These are phyloP conservation scores for Ogataea degrootiae DNA, from an alignment of 805 yeast genomes.

Conservation along the genomic window DNA sequence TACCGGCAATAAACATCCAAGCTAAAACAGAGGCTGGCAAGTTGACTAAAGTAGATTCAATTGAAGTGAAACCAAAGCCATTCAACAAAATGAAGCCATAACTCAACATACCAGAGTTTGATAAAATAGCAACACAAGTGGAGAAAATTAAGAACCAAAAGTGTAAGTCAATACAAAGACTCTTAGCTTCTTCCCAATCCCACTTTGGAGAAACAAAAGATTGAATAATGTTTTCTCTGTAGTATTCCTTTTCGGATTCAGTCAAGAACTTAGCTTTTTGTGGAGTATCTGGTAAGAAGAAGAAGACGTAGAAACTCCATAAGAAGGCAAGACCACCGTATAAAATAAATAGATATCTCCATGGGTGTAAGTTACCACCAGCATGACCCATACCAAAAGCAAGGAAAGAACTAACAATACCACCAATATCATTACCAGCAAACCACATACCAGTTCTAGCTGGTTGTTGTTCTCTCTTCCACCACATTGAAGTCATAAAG, in stretches of 20 bases:
- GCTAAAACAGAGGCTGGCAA: slow-evolving; percentile 37
- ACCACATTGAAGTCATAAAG: slow-evolving; percentile 54
- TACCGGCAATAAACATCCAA: slow-evolving; percentile 24
- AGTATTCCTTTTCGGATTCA: slow-evolving; percentile 36
- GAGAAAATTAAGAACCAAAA: slow-evolving; percentile 43
- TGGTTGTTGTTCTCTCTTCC: slow-evolving; percentile 43
- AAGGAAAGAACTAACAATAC: slow-evolving; percentile 44
- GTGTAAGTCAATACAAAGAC: slow-evolving; percentile 45
- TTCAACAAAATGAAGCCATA: slow-evolving; percentile 38
- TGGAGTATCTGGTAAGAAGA: slow-evolving; percentile 44
- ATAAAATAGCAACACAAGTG: slow-evolving; percentile 43
- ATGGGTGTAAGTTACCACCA: slow-evolving; percentile 40
- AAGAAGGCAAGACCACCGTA: slow-evolving; percentile 54
- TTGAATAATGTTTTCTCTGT: slow-evolving; percentile 50
- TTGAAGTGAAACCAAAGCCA: slow-evolving; percentile 31
- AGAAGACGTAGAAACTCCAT: slow-evolving; percentile 25
- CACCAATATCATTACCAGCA: slow-evolving; percentile 43
- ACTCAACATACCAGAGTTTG: slow-evolving; percentile 39
- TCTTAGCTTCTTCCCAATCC: slow-evolving; percentile 50
- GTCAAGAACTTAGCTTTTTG: slow-evolving; percentile 39
- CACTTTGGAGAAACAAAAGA: slow-evolving; percentile 52
- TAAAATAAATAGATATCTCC: slow-evolving; percentile 59
- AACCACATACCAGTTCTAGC: slow-evolving; percentile 36
- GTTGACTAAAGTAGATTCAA: slow-evolving; percentile 30
- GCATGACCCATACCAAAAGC: slow-evolving; percentile 48